Evolutionary conservation across 108 stramenopile species (phyloP).

Genomic region (Epithemia pelagica): DNA sequence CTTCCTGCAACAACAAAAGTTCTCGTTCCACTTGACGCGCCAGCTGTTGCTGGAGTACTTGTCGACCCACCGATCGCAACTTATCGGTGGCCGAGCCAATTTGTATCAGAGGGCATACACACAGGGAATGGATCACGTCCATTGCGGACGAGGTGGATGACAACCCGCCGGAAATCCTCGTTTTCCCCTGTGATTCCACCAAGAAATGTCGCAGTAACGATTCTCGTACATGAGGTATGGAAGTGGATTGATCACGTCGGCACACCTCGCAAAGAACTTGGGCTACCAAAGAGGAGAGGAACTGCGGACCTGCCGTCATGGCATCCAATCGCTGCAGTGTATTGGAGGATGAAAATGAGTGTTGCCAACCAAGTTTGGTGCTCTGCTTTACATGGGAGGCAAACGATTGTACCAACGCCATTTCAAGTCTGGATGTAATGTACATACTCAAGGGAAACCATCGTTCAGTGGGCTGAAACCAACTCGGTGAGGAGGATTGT

Average conservation of each 20-base stretch:
- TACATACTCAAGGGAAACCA: constrained; percentile 78
- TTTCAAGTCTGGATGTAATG: constrained; percentile 64
- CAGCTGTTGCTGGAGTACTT: constrained; percentile 22
- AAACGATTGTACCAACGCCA: constrained; percentile 56
- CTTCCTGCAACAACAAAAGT: constrained; percentile 8
- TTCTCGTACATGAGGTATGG: constrained; percentile 4
- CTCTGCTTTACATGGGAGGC: neutral
- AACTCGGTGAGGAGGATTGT: constrained; percentile 18
- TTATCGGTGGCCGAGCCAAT: constrained; percentile 4
- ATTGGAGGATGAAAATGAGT: neutral
- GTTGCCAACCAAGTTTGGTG: neutral
- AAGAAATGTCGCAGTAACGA: neutral
- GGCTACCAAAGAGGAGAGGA: neutral
- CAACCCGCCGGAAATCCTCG: neutral
- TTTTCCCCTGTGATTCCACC: neutral
- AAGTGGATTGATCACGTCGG: neutral
- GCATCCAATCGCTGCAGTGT: neutral
- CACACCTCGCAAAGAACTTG: neutral
- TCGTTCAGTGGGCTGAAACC: constrained; percentile 59
- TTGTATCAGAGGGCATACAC: constrained; percentile 10
- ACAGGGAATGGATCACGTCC: constrained; percentile 2
- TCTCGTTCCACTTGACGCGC: constrained; percentile 29
- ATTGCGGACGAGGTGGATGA: neutral
- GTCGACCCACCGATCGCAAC: constrained; percentile 8
- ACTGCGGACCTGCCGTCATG: neutral